Percentiles rank a stretch among this genome's conserved stretches.
These are phyloP conservation scores for Millerozyma acaciae DNA, from an alignment of 805 yeast genomes.

Conservation along the genomic window DNA sequence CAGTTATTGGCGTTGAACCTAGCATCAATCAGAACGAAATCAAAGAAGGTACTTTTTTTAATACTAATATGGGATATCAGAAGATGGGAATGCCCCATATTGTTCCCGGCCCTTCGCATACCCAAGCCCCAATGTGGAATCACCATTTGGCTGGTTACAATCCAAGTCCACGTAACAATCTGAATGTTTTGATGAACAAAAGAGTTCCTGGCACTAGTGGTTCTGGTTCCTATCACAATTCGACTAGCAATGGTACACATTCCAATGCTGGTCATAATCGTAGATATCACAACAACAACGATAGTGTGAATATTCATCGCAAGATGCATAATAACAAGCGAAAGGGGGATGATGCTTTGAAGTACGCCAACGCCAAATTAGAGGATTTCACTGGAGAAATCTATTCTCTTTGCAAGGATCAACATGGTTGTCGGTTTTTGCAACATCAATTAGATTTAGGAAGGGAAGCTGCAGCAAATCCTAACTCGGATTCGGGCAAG, in stretches of 20 bases:
- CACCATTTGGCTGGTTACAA: slow-evolving; percentile 7
- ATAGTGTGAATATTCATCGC: slow-evolving; percentile 39
- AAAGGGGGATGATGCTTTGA: slow-evolving; percentile 65
- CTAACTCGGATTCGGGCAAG: slow-evolving; percentile 6
- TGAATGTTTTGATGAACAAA: background rate
- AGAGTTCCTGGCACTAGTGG: slow-evolving; percentile 2
- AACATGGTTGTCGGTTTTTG: slow-evolving; percentile 91
- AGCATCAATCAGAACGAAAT: too few species aligned
- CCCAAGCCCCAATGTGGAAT: slow-evolving; percentile 15
- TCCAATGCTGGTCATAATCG: too few species aligned
- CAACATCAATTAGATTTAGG: slow-evolving; percentile 79
- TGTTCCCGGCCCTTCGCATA: slow-evolving; percentile 1
- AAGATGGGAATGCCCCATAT: slow-evolving; percentile 3
- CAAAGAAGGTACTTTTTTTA: too few species aligned
- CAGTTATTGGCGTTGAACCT: too few species aligned
- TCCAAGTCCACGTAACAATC: background rate
- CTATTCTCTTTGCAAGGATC: slow-evolving; percentile 84
- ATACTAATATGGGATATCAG: too few species aligned
- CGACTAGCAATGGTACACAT: too few species aligned
- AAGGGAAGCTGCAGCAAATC: slow-evolving; percentile 26
- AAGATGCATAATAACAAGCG: slow-evolving; percentile 35
- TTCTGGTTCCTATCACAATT: too few species aligned
- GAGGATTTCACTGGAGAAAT: slow-evolving; percentile 71
- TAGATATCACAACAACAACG: slow-evolving; percentile 11
- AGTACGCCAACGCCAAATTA: slow-evolving; percentile 62